Evolutionary conservation across 1,139 yeast genomes (phyloP).

Genomic region (Blastobotrys raffinosifermentans): DNA sequence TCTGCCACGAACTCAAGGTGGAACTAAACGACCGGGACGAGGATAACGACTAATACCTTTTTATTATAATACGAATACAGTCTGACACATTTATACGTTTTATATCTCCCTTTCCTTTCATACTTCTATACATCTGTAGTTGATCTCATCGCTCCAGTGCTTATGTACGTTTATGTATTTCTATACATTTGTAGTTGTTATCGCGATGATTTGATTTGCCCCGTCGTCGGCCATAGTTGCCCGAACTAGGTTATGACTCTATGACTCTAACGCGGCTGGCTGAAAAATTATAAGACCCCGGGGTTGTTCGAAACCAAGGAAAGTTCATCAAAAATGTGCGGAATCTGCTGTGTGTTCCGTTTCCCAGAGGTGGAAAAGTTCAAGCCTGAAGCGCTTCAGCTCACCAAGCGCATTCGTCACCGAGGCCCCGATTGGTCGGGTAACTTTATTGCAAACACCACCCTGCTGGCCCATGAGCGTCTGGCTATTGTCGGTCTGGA

Average conservation of each 20-base stretch:
- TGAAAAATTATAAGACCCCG: no score
- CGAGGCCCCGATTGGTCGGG: constrained; percentile 99
- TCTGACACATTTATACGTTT: constrained; percentile 3
- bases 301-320: no score
- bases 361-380: constrained; percentile 74
- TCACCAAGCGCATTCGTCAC: constrained; percentile 88
- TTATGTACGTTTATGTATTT: no score
- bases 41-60: constrained; percentile 26
- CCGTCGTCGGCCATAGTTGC: no score
- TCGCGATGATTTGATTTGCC: no score
- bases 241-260: no score
- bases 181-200: no score
- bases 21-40: constrained; percentile 84
- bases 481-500: constrained; percentile 87
- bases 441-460: constrained; percentile 67
- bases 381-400: constrained; percentile 82
- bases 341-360: constrained; percentile 88
- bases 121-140: no score
- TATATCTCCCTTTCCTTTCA: constrained; percentile 3
- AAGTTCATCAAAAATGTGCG: constrained; percentile 75
- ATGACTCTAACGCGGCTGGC: no score
- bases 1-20: constrained; percentile 80
- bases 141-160: no score
- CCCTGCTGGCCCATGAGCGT: constrained; percentile 86
- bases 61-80: not conserved